Evolutionary conservation across 2,329 filamentous ascomycete species (phyloP).

Genomic region (Pyricularia pennisetigena): DNA sequence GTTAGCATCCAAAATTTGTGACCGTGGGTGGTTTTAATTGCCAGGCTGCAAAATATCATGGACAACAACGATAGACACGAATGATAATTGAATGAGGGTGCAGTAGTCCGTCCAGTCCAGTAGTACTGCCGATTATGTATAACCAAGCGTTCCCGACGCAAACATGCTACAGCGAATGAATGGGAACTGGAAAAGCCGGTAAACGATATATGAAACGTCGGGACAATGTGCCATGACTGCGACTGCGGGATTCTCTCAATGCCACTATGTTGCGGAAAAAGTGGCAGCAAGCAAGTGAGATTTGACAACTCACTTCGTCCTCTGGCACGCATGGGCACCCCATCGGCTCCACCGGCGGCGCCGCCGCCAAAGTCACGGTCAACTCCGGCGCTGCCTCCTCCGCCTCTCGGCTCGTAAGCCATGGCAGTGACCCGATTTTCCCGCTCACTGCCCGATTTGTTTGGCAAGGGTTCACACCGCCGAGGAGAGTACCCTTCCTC

Average conservation of each 20-base stretch:
- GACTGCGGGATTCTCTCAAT: neutral
- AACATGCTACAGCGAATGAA: neutral
- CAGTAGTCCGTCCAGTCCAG: neutral
- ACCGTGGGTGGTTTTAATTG: neutral
- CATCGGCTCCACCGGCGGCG: neutral
- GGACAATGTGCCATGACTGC: neutral
- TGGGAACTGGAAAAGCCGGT: neutral
- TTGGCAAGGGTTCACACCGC: too few relatives aligned
- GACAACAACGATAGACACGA: neutral
- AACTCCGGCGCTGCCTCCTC: slow-evolving; percentile 6
- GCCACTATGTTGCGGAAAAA: neutral
- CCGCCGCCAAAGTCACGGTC: slow-evolving; percentile 6
- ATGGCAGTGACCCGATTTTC: slow-evolving; percentile 6
- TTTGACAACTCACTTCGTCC: slow-evolving; percentile 12
- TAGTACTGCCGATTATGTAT: neutral
- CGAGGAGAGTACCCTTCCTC: too few relatives aligned
- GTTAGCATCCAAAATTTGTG: neutral
- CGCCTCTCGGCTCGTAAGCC: slow-evolving; percentile 14
- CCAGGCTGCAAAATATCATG: neutral
- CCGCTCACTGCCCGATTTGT: neutral
- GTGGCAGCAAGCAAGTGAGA: slow-evolving; percentile 4
- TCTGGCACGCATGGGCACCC: slow-evolving; percentile 7
- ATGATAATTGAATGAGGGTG: neutral
- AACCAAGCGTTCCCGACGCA: neutral
- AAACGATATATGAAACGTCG: neutral